Percentiles rank a stretch among this genome's conserved stretches.
These are phyloP conservation scores for Paecilomyces dactylethromorphus DNA, from an alignment of 2,329 filamentous ascomycete species.

Conservation along the genomic window DNA sequence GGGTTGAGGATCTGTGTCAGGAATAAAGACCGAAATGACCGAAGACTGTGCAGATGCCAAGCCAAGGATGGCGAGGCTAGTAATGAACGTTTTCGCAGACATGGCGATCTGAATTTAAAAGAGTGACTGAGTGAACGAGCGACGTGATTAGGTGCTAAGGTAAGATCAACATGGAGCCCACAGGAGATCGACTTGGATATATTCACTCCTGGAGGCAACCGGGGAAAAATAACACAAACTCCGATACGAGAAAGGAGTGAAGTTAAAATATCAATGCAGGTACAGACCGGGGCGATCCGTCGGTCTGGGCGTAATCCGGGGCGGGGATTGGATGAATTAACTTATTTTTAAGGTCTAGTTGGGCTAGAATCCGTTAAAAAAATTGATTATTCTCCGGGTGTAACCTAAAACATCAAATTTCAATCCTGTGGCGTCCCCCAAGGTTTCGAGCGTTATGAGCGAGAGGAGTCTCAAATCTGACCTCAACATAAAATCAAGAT, in stretches of 20 bases:
- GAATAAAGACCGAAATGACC: conserved; percentile 20
- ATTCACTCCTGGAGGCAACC: not conserved
- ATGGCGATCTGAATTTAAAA: conserved; percentile 3
- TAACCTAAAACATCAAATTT: not conserved
- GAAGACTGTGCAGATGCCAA: conserved; percentile 12
- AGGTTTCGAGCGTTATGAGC: not conserved
- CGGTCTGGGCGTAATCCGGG: not conserved
- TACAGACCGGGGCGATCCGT: not conserved
- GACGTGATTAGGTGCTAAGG: not conserved
- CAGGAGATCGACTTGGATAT: not conserved
- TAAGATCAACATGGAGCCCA: not conserved
- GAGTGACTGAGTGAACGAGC: not conserved
- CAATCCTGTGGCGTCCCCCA: not conserved
- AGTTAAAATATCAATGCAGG: not conserved
- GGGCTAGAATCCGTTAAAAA: not conserved
- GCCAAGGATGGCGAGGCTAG: conserved; percentile 9
- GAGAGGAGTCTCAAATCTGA: not conserved
- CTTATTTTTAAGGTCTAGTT: not conserved
- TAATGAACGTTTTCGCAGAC: conserved; percentile 8
- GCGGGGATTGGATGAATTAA: not conserved
- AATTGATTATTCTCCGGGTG: not conserved
- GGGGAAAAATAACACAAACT: not conserved
- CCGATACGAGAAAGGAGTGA: not conserved
- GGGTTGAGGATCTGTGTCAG: conserved; percentile 14
- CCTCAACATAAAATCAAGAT: not conserved